Evolutionary conservation across 2,329 filamentous ascomycete species (phyloP).

Genomic region (Arthrinium puccinioides): DNA sequence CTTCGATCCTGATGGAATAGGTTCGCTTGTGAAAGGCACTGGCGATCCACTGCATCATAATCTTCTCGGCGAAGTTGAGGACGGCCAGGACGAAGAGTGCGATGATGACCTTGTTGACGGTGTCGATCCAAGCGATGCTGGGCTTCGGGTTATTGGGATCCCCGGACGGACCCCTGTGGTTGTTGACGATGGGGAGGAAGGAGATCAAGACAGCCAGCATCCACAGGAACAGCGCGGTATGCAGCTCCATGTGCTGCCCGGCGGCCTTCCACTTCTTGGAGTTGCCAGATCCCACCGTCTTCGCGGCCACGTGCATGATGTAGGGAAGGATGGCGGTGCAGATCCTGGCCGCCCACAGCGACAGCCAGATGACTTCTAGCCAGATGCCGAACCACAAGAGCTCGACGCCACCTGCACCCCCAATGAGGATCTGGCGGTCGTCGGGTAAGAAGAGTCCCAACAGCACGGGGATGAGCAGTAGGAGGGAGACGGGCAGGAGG

Average conservation of each 20-base stretch:
- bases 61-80: slow-evolving; percentile 85
- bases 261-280: slow-evolving; percentile 91
- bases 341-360: slow-evolving; percentile 70
- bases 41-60: slow-evolving; percentile 90
- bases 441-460: slow-evolving; percentile 52
- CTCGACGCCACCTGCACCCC: slow-evolving; percentile 64
- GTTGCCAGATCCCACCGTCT: slow-evolving; percentile 72
- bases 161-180: slow-evolving; percentile 34
- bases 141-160: slow-evolving; percentile 35
- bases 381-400: slow-evolving; percentile 92
- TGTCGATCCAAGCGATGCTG: slow-evolving; percentile 62
- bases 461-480: slow-evolving; percentile 62
- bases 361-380: slow-evolving; percentile 89
- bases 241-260: slow-evolving; percentile 76
- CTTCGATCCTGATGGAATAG: slow-evolving; percentile 82
- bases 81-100: slow-evolving; percentile 72
- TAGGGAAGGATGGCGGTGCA: slow-evolving; percentile 42
- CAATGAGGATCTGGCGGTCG: slow-evolving; percentile 40
- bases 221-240: slow-evolving; percentile 86
- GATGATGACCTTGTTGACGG: slow-evolving; percentile 80
- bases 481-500: slow-evolving; percentile 54
- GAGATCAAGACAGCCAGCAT: slow-evolving; percentile 80
- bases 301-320: slow-evolving; percentile 47
- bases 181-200: slow-evolving; percentile 73
- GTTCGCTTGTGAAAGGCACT: slow-evolving; percentile 88